Percentiles rank a stretch among this genome's conserved stretches.
Evolutionary conservation across 768 basidiomycete species (phyloP).

Genomic region (Coprinellus micaceus): DNA sequence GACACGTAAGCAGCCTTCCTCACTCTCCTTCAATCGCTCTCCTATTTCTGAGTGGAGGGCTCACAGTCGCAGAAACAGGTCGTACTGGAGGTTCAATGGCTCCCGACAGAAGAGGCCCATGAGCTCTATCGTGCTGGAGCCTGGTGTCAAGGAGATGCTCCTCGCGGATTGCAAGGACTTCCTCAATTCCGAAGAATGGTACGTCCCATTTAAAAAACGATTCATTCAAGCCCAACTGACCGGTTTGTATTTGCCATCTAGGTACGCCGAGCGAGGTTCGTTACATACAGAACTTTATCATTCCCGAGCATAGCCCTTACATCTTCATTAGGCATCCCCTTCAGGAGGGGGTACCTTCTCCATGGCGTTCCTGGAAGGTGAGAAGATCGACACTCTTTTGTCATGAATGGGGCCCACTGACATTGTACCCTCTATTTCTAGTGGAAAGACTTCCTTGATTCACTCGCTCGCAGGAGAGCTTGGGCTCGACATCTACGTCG

Average conservation of each 20-base stretch:
- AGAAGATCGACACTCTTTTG: conserved; percentile 14
- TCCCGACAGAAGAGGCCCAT: conserved; percentile 86
- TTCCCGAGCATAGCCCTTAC: conserved; percentile 15
- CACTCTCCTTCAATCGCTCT: conserved; percentile 8
- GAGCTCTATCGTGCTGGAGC: conserved; percentile 89
- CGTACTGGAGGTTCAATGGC: conserved; percentile 87
- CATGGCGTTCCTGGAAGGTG: conserved; percentile 87
- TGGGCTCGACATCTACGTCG: conserved; percentile 86
- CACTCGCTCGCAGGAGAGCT: conserved; percentile 84
- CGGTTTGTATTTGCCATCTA: conserved; percentile 33
- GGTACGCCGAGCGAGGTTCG: conserved; percentile 88
- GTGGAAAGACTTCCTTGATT: conserved; percentile 84
- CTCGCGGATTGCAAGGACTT: conserved; percentile 85
- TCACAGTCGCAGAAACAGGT: conserved; percentile 33
- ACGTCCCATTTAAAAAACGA: conserved; percentile 27
- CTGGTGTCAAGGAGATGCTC: conserved; percentile 89
- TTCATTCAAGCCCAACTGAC: conserved; percentile 15
- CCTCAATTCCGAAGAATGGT: conserved; percentile 82
- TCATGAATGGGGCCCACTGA: conserved; percentile 1
- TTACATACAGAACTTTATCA: conserved; percentile 7
- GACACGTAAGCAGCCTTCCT: conserved; percentile 62
- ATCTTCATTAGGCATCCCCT: conserved; percentile 65
- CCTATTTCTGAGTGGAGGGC: not conserved
- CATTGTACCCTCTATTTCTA: conserved; percentile 27
- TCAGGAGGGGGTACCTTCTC: conserved; percentile 80